Conservation (phyloP, 2,329 filamentous ascomycete species). For the Chalaropsis thielavioides region DNA sequence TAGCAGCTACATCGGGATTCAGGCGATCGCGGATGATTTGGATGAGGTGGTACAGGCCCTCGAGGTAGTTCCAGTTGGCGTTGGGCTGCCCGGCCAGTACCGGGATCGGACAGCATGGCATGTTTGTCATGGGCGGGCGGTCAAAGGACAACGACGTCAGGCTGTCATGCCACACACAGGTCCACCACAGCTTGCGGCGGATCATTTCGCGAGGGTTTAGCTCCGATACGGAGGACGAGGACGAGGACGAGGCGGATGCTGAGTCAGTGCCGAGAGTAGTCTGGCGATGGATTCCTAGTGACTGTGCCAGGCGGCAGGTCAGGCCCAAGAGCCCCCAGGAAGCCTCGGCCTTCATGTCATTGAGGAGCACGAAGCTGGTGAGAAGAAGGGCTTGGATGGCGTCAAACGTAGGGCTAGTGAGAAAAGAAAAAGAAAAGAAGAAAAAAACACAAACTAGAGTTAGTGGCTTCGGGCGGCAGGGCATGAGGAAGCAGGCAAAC, state of each 20-base stretch:
- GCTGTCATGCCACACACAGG: constrained; percentile 52
- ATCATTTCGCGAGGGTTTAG: constrained; percentile 39
- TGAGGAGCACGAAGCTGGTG: constrained; percentile 48
- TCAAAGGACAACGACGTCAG: constrained; percentile 53
- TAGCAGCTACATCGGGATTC: constrained; percentile 38
- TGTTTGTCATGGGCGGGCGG: constrained; percentile 48
- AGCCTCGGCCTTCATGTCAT: constrained; percentile 56
- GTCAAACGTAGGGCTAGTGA: constrained; percentile 44
- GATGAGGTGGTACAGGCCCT: constrained; percentile 51
- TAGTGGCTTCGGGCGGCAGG: not conserved
- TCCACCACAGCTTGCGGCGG: constrained; percentile 47
- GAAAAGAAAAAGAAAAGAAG: constrained; percentile 16
- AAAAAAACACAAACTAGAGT: not conserved
- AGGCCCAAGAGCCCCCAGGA: constrained; percentile 52
- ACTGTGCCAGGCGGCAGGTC: constrained; percentile 50
- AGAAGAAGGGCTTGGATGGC: constrained; percentile 50
- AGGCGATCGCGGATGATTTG: constrained; percentile 44
- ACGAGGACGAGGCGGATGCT: constrained; percentile 29
- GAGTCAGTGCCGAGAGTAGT: constrained; percentile 31
- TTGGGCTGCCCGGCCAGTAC: constrained; percentile 28
- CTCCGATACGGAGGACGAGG: constrained; percentile 23
- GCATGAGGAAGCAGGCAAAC: constrained; percentile 11
- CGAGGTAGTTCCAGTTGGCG: constrained; percentile 43
- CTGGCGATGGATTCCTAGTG: constrained; percentile 43
- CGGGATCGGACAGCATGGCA: constrained; percentile 41